phyloP scores from a whole-genome alignment of 225 moss, liverwort and hornwort genomes.

The Sphagnum contortum region DNA sequence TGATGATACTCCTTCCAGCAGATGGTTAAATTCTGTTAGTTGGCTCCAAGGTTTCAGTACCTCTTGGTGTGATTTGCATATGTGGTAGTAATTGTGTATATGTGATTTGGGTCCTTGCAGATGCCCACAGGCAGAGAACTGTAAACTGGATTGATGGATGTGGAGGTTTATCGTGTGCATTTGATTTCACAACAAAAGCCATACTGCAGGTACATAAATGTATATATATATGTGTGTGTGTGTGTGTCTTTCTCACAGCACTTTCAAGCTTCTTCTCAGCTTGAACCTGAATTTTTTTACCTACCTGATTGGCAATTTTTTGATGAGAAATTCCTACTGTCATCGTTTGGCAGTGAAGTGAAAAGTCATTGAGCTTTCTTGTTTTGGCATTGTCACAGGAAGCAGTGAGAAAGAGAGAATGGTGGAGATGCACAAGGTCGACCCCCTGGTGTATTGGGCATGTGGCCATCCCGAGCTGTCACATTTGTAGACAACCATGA shows the following conservation, averaged over 20 bases:
- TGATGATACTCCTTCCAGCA: no score
- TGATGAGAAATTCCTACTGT: no score
- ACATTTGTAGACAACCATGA: conserved; percentile 96
- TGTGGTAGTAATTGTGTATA: background rate
- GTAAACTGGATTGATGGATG: conserved; percentile 90
- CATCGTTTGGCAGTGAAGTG: no score
- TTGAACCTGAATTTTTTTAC: no score
- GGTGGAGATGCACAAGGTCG: conserved; percentile 88
- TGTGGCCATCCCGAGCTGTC: conserved; percentile 89
- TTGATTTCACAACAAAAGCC: conserved; percentile 97
- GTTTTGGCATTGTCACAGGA: conserved; percentile 31
- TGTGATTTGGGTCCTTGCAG: conserved; percentile 12
- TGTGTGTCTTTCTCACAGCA: no score
- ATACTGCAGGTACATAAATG: conserved; percentile 59
- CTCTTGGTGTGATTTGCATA: no score
- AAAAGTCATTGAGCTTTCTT: no score
- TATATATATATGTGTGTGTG: no score
- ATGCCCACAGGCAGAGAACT: conserved; percentile 75
- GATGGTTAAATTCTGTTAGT: no score
- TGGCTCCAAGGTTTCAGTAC: no score
- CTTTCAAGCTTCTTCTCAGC: no score
- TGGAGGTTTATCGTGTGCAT: conserved; percentile 66
- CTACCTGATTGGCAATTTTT: no score
- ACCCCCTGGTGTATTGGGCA: conserved; percentile 75
- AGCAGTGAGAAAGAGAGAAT: conserved; percentile 68